Percentiles rank a stretch among this genome's conserved stretches.
These are phyloP conservation scores for Fusarium heterosporum DNA, from an alignment of 2,329 filamentous ascomycete species.

Conservation along the genomic window DNA sequence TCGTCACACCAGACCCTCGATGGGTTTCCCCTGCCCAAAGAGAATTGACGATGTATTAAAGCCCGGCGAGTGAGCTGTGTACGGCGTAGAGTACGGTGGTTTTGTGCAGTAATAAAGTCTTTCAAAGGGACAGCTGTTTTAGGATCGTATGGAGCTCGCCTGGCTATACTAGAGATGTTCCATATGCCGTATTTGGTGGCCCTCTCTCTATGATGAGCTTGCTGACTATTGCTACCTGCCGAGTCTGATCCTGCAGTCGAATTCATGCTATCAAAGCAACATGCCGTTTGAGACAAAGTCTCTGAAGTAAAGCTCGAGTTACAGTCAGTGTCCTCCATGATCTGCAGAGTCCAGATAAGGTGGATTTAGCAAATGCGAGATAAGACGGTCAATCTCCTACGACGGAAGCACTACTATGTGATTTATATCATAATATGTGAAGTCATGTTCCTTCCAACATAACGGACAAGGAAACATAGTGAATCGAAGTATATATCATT, in stretches of 20 bases:
- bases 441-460: neutral
- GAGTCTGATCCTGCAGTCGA: neutral
- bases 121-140: neutral
- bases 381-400: neutral
- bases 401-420: neutral
- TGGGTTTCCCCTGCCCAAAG: conserved; percentile 35
- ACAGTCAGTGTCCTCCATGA: conserved; percentile 1
- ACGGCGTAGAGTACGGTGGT: conserved; percentile 24
- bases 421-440: conserved; percentile 1
- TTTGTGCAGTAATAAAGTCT: neutral
- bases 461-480: neutral
- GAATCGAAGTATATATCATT: neutral
- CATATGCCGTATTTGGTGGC: neutral
- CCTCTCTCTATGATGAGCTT: neutral
- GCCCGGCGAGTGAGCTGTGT: conserved; percentile 23
- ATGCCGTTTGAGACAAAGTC: neutral
- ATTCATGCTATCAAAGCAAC: neutral
- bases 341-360: neutral
- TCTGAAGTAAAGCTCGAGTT: neutral
- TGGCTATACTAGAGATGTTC: neutral
- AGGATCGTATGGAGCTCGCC: neutral
- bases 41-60: conserved; percentile 35
- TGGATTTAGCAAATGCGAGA: neutral
- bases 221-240: neutral
- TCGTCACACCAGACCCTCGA: conserved; percentile 35